Base-by-base conservation (phyloP, 106 monocot species). In the Agapanthus africanus region DNA sequence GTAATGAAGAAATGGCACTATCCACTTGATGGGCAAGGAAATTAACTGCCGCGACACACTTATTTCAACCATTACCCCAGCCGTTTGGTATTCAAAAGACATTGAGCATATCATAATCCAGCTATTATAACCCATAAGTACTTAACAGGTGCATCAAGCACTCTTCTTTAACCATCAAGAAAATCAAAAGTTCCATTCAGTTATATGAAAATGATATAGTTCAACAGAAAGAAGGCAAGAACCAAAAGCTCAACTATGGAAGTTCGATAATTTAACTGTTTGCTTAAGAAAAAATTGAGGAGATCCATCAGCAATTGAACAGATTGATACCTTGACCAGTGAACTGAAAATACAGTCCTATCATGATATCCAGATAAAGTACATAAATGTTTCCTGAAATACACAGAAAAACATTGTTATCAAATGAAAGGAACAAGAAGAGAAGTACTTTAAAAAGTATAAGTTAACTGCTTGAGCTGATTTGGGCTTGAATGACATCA, bases 321-420 rank as follows among this genome's bases (percentile, higher is more conserved):
- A 59, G 6, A 14, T 41, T 51, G 0, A 73, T 81, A 87, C 90
- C 90, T 90, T 79, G 90, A 90, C 83, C 90, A 90, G 69, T 83
- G 67, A 74, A 83, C 86, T 50, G 90, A 86, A 81, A 90, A 90
- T 44, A 90, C 69, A 16, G 90, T 76, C 30, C 90, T 80, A 54
- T 70, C 76, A 81, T 90, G 90, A 77, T 83, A 83, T 74, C 90
- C 90, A 50, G 86, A 79, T 4, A 90, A 73, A 71, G 90, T 83
- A 54, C 78, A 80, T 35, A 86, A 69, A 37, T 83, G 86, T 44
- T 59, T 65, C 90, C 90, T 90, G 83, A 79, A 83, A 82, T 30
- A 69, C 39, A 23, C 49, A 38, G 6, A 44, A 61, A 10, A 25
- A 54, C 16, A 36, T 39, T 40, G 36, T 54, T 46, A 71, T 67